phyloP scores from a whole-genome alignment of 768 basidiomycete genomes.

The Lentinus tigrinus region DNA sequence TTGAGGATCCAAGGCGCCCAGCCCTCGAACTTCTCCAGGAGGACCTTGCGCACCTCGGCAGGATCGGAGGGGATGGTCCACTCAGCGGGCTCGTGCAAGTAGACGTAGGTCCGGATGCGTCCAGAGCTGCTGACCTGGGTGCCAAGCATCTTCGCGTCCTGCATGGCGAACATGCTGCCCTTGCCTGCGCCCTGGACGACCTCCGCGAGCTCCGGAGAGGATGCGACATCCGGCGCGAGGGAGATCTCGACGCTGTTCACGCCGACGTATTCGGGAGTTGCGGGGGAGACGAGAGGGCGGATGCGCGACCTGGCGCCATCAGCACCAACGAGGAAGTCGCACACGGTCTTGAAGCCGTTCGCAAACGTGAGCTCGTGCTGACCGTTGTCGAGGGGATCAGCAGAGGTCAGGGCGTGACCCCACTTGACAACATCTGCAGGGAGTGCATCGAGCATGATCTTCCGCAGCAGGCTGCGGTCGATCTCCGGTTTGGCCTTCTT shows the following conservation, averaged over 20 bases:
- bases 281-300: slow-evolving; percentile 32
- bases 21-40: not conserved
- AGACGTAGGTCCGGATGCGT: slow-evolving; percentile 9
- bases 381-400: not conserved
- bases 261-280: slow-evolving; percentile 35
- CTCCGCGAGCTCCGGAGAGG: slow-evolving; percentile 1
- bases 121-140: slow-evolving; percentile 33
- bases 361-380: not conserved
- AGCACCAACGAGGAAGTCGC: slow-evolving; percentile 34
- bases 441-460: not conserved
- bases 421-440: not conserved
- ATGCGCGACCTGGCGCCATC: slow-evolving; percentile 42
- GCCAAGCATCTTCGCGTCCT: slow-evolving; percentile 26
- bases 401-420: not conserved
- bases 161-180: slow-evolving; percentile 30
- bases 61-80: slow-evolving; percentile 7
- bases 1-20: slow-evolving; percentile 14
- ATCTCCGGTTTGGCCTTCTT: not conserved
- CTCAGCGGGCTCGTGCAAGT: slow-evolving; percentile 10
- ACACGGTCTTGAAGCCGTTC: not conserved
- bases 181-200: slow-evolving; percentile 21
- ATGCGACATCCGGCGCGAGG: slow-evolving; percentile 20
- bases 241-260: slow-evolving; percentile 19
- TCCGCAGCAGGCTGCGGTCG: not conserved
- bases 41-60: slow-evolving; percentile 6